Base-by-base conservation (phyloP, 139 green algal species). In the Picochlorum sp. region DNA sequence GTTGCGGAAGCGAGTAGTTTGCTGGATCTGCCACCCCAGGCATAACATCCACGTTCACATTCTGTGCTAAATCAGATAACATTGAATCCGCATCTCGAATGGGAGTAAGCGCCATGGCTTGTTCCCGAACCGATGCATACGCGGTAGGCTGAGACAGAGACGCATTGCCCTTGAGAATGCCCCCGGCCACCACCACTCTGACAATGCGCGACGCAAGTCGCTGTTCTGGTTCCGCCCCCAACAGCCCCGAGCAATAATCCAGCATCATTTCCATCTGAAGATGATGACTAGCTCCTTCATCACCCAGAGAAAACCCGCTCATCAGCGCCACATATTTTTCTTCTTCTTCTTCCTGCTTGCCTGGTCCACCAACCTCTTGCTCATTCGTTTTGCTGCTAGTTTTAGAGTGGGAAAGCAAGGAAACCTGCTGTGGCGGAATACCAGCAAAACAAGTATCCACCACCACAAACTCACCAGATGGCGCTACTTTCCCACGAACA, bases 41-140 rank as follows among this genome's bases (percentile, higher is more conserved):
- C 89, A 99, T 96, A 10, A 98, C 59, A 64, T 99, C 93, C 22
- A 99, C 78, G 0, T 87, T 88, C 40, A 98, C 57, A 3, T 70
- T 72, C 1, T 72, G 69, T 2, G 76, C 80, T 30, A 95, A 69
- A 73, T 94, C 77, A 3, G 73, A 74, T 33, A 91, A 50, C 10
- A 56, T 33, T 64, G 83, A 63, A 72, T 91, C 85, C 40, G 78
- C 70, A 30, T 94, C 82, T 10, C 22, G 57, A 33, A 86, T 58
- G 22, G 81, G 77, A 24, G 63, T 70, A 20, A 82, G 33, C 24
- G 65, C 72, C 26, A 61, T 67, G 3, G 68, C 61, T 57, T 85
- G 77, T 64, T 84, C 72, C 26, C 76, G 64, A 22, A 64, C 70
- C 59, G 77, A 74, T 20, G 64, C 62, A 47, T 80, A 72, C 3